Evolutionary conservation across 768 basidiomycete genomes (phyloP).

Genomic region (Hericium erinaceus): DNA sequence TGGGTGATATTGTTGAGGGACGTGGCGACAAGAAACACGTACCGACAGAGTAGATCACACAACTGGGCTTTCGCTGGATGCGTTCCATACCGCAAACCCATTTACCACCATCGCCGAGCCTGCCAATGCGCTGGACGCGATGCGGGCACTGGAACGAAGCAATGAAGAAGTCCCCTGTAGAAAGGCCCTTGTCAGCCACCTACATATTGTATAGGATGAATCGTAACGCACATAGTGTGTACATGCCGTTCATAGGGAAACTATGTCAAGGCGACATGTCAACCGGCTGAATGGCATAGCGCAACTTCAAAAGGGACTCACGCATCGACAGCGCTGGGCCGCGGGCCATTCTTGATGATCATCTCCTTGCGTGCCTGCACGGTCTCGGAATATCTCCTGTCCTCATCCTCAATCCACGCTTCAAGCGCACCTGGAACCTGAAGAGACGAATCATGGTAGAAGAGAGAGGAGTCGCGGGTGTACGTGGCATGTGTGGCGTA

Average conservation of each 20-base stretch:
- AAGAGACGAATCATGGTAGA: not conserved
- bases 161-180: conserved; percentile 37
- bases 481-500: not conserved
- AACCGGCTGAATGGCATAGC: not conserved
- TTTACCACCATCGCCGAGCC: conserved; percentile 61
- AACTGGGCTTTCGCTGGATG: conserved; percentile 41
- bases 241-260: not conserved
- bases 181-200: not conserved
- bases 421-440: not conserved
- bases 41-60: conserved; percentile 52
- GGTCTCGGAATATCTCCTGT: not conserved
- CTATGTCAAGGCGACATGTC: not conserved
- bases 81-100: conserved; percentile 59
- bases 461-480: not conserved
- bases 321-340: not conserved
- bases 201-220: not conserved
- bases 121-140: conserved; percentile 32
- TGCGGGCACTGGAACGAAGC: conserved; percentile 37
- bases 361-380: not conserved
- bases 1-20: too few species aligned
- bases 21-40: not conserved
- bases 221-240: not conserved
- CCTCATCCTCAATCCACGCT: not conserved
- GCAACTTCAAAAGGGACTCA: not conserved
- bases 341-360: not conserved